These are phyloP conservation scores for Acanthamoeba lenticulata DNA, from an alignment of 208 protist genomes.

Conservation along the genomic window DNA sequence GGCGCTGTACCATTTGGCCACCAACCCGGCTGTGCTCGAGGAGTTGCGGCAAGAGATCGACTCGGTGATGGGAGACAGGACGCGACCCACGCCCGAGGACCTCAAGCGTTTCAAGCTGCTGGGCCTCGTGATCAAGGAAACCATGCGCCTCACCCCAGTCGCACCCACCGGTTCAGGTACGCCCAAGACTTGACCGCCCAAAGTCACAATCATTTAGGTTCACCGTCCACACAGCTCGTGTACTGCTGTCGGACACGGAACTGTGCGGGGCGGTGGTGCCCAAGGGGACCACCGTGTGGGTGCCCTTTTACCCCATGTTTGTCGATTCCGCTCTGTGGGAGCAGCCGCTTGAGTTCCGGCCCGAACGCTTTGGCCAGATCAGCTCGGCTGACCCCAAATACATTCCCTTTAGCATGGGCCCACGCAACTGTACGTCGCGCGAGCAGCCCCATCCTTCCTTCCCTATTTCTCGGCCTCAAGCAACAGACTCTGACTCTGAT, in stretches of 20 bases:
- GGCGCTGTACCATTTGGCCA: slow-evolving; percentile 7
- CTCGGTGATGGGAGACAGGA: neutral
- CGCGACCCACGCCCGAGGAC: neutral
- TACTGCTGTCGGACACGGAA: neutral
- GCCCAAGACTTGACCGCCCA: neutral
- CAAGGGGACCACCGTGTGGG: slow-evolving; percentile 29
- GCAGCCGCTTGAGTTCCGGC: neutral
- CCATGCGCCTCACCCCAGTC: neutral
- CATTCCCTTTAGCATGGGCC: neutral
- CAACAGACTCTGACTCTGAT: neutral
- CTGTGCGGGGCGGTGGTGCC: neutral
- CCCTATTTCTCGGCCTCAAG: neutral
- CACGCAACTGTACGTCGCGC: neutral
- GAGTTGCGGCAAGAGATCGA: neutral
- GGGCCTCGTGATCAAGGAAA: neutral
- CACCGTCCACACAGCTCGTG: neutral
- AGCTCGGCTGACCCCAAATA: neutral
- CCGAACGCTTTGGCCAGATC: neutral
- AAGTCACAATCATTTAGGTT: neutral
- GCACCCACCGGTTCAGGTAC: slow-evolving; percentile 9
- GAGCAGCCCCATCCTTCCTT: neutral
- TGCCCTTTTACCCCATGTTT: slow-evolving; percentile 35
- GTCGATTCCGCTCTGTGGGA: neutral
- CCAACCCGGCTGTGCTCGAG: neutral
- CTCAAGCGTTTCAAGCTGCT: neutral